Percentiles rank a stretch among this genome's conserved stretches.
phyloP scores from a whole-genome alignment of 2,329 filamentous ascomycete species.

The Aspergillus pseudoviridinutans region DNA sequence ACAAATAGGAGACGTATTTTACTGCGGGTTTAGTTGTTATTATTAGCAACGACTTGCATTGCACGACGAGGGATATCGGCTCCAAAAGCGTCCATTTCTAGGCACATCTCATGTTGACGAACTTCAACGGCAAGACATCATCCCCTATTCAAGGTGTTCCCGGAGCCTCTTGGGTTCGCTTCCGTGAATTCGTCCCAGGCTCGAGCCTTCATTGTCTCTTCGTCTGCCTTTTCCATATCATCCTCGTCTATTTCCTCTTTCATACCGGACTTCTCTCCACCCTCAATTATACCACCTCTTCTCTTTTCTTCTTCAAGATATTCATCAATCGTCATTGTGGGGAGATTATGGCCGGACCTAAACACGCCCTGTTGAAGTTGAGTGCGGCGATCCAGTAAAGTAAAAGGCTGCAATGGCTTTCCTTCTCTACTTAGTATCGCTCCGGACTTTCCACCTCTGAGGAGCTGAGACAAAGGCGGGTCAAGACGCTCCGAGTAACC shows the following conservation, averaged over 20 bases:
- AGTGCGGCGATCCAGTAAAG: constrained; percentile 71
- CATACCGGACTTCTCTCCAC: constrained; percentile 69
- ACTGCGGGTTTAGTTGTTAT: not conserved
- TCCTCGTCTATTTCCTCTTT: constrained; percentile 80
- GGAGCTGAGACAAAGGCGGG: constrained; percentile 51
- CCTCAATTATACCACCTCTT: constrained; percentile 84
- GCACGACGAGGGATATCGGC: not conserved
- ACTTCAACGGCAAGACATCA: constrained; percentile 17
- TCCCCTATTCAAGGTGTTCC: constrained; percentile 48
- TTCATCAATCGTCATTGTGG: constrained; percentile 97
- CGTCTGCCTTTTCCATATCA: constrained; percentile 79
- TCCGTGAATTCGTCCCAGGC: constrained; percentile 95
- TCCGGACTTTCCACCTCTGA: constrained; percentile 50
- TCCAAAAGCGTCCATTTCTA: not conserved
- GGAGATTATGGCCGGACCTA: constrained; percentile 82
- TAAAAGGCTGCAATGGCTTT: constrained; percentile 87
- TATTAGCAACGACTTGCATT: not conserved
- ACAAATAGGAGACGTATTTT: not conserved
- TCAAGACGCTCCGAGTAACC: constrained; percentile 74
- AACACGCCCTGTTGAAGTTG: constrained; percentile 79
- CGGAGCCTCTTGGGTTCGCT: constrained; percentile 68
- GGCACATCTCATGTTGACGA: not conserved
- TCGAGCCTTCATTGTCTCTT: constrained; percentile 86
- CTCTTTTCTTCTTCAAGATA: constrained; percentile 88
- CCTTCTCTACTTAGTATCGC: constrained; percentile 75